A percentile compares a stretch with the other conserved stretches of the same genome.
Conservation (phyloP, 2,329 filamentous ascomycete genomes). For the Coniochaeta hoffmannii region DNA sequence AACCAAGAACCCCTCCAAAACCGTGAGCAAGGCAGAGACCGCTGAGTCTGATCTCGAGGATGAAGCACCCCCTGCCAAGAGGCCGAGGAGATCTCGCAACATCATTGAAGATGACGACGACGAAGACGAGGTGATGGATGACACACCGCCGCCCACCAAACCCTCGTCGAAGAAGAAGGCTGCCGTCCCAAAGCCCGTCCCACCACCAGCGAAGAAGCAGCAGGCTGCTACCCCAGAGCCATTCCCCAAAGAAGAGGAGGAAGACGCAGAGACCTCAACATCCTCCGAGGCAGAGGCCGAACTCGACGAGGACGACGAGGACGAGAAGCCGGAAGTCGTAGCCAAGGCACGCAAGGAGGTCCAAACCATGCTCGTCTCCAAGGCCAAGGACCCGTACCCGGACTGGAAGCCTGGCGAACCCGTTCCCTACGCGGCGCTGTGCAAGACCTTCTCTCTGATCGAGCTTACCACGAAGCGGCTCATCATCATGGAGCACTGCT, state of each 20-base stretch:
- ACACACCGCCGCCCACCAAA: slow-evolving; percentile 17
- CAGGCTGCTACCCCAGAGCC: slow-evolving; percentile 19
- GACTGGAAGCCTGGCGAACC: slow-evolving; percentile 88
- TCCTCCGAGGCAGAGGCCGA: slow-evolving; percentile 41
- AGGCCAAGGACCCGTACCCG: slow-evolving; percentile 74
- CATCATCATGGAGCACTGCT: slow-evolving; percentile 81
- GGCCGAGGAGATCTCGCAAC: slow-evolving; percentile 38
- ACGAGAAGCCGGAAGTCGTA: slow-evolving; percentile 61
- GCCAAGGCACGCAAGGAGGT: slow-evolving; percentile 74
- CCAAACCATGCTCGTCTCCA: slow-evolving; percentile 65
- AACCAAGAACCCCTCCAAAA: slow-evolving; percentile 18
- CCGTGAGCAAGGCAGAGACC: slow-evolving; percentile 24
- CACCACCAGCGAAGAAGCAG: slow-evolving; percentile 14
- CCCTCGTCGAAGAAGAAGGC: slow-evolving; percentile 19
- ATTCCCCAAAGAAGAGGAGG: slow-evolving; percentile 31
- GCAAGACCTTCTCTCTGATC: slow-evolving; percentile 87
- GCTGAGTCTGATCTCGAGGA: slow-evolving; percentile 45
- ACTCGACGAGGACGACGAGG: slow-evolving; percentile 45
- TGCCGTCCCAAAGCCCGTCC: slow-evolving; percentile 16
- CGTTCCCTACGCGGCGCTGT: slow-evolving; percentile 90
- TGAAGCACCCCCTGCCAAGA: slow-evolving; percentile 54
- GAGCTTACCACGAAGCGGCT: slow-evolving; percentile 92
- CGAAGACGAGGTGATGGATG: slow-evolving; percentile 33
- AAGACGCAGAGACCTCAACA: slow-evolving; percentile 32
- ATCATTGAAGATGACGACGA: slow-evolving; percentile 48